Evolutionary conservation across 169 alveolate genomes (phyloP), one percentile per base, ranked within the genome.

Genomic region (Eimeria falciformis): DNA sequence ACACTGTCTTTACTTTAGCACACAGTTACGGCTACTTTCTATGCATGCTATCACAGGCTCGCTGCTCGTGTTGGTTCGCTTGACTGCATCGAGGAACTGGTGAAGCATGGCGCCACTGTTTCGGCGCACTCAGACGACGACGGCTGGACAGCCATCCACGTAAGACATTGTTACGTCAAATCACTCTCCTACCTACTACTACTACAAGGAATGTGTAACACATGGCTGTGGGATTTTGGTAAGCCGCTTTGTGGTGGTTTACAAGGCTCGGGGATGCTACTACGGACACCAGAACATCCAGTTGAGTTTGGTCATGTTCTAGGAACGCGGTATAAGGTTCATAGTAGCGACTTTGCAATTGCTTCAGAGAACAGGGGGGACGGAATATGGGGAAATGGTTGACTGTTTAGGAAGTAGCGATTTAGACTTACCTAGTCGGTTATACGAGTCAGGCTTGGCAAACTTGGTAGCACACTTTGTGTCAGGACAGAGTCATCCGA

Each of bases 61-160:
- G 83, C 83, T n/a, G 83, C 83, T n/a, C 37, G 56, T 40, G 83
- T 71, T 18, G 50, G 62, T 33, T 71, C 83, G 21, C 17, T 47
- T 7, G 46, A 46, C 23, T 46, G 25, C 47, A 77, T 77, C 69
- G 68, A 77, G 43, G 69, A 46, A 5, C 68, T 77, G 69, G 18
- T 77, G 3, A 6, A 29, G 6, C 68, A 77, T 17, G 86, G 68
- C 4, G 40, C 86, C 47, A 17, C 86, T 21, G 86, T 68, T 23
- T 33, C 86, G 7, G 45, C 23, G 68, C 25, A 45, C 25, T n/a
- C 69, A 11, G 86, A 71, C 33, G 45, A 25, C 45, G 86, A 47
- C 47, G 47, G 86, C 69, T 77, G 86, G 86, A 77, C 65, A 46
- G 86, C 86, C 6, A 23, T 77, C 46, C 86, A 77, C 25, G 86